phyloP scores from a whole-genome alignment of 2,329 filamentous ascomycete genomes.

The Colletotrichum scovillei region DNA sequence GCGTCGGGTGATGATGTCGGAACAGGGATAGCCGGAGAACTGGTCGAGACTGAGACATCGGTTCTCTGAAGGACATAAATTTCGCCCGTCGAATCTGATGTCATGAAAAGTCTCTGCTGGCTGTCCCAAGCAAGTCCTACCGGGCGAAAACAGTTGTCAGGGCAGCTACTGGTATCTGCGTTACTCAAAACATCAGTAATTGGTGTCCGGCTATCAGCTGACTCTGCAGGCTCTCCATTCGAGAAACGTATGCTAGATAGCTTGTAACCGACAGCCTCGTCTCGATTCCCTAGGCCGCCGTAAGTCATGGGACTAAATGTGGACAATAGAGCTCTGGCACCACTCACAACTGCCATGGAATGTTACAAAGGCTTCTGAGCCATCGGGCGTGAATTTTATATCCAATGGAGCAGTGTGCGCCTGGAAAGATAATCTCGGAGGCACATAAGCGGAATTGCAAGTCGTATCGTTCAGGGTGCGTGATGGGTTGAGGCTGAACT shows the following conservation, averaged over 20 bases:
- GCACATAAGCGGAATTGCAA: slow-evolving; percentile 53
- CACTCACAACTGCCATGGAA: slow-evolving; percentile 73
- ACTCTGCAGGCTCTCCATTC: slow-evolving; percentile 52
- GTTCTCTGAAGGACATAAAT: slow-evolving; percentile 56
- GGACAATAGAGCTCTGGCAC: background rate
- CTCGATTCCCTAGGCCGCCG: slow-evolving; percentile 50
- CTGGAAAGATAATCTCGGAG: slow-evolving; percentile 67
- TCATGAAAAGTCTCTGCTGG: slow-evolving; percentile 62
- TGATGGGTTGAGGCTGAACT: slow-evolving; percentile 55
- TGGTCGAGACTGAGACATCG: background rate
- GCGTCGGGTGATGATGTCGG: background rate
- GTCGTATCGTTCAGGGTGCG: slow-evolving; percentile 52
- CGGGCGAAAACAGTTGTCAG: slow-evolving; percentile 62
- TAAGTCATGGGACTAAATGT: slow-evolving; percentile 11
- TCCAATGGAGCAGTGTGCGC: slow-evolving; percentile 75
- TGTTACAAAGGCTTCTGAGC: slow-evolving; percentile 67
- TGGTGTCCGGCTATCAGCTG: slow-evolving; percentile 56
- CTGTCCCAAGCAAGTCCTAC: slow-evolving; percentile 56
- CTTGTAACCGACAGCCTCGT: slow-evolving; percentile 57
- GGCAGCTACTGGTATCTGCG: slow-evolving; percentile 59
- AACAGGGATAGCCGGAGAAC: too few relatives aligned
- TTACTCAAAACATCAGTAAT: slow-evolving; percentile 66
- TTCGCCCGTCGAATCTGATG: slow-evolving; percentile 65
- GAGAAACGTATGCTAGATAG: slow-evolving; percentile 55
- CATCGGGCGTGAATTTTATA: slow-evolving; percentile 68